A percentile compares a stretch with the other conserved stretches of the same genome.
These are phyloP conservation scores for Corniculantispora saksenae DNA, from an alignment of 2,329 filamentous ascomycete genomes.

Conservation along the genomic window DNA sequence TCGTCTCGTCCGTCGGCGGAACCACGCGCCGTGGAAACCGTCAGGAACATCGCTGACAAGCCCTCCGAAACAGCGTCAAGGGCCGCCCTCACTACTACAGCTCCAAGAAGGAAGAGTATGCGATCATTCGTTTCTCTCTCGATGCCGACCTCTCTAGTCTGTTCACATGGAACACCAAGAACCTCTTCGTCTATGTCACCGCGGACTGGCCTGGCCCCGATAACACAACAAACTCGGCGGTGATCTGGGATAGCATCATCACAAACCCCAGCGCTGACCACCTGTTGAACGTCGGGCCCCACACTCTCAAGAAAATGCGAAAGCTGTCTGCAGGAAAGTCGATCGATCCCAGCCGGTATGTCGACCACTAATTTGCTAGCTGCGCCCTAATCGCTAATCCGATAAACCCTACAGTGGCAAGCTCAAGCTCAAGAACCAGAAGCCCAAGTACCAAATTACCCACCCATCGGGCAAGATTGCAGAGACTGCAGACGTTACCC, in stretches of 20 bases:
- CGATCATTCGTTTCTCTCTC: slow-evolving; percentile 88
- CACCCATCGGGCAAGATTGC: slow-evolving; percentile 81
- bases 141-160: slow-evolving; percentile 88
- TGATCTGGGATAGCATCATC: slow-evolving; percentile 97
- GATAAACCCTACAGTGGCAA: slow-evolving; percentile 57
- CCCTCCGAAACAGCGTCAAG: slow-evolving; percentile 64
- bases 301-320: slow-evolving; percentile 62
- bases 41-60: not conserved
- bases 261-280: slow-evolving; percentile 68
- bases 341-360: slow-evolving; percentile 59
- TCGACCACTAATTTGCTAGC: not conserved
- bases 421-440: slow-evolving; percentile 77
- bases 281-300: slow-evolving; percentile 60
- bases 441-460: slow-evolving; percentile 95
- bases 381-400: slow-evolving; percentile 8
- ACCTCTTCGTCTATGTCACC: slow-evolving; percentile 94
- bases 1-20: not conserved
- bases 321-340: slow-evolving; percentile 60
- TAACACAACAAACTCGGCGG: slow-evolving; percentile 65
- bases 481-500: slow-evolving; percentile 68
- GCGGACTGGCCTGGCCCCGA: slow-evolving; percentile 63
- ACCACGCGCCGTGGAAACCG: not conserved
- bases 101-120: slow-evolving; percentile 90
- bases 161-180: slow-evolving; percentile 99
- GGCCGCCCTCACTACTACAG: slow-evolving; percentile 96